These are phyloP conservation scores for Clonostachys byssicola DNA, from an alignment of 2,329 filamentous ascomycete genomes.

Conservation along the genomic window DNA sequence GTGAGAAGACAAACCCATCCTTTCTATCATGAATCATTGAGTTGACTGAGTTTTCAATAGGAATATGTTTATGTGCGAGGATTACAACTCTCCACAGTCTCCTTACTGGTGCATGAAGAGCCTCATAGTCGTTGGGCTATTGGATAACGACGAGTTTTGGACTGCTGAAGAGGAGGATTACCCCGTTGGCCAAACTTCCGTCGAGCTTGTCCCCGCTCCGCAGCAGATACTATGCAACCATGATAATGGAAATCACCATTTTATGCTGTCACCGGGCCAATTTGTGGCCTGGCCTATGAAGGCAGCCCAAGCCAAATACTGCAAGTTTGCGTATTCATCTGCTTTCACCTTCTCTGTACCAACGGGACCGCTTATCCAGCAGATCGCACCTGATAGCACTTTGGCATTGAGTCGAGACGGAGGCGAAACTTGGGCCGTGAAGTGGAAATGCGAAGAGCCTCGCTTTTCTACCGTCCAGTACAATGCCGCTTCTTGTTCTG, in stretches of 20 bases:
- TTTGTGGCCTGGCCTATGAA: slow-evolving; percentile 30
- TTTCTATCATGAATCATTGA: background rate
- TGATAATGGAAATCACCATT: slow-evolving; percentile 25
- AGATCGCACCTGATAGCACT: slow-evolving; percentile 29
- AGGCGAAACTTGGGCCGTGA: slow-evolving; percentile 6
- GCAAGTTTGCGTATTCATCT: slow-evolving; percentile 44
- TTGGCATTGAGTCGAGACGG: slow-evolving; percentile 7
- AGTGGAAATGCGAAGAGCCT: slow-evolving; percentile 5
- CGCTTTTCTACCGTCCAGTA: background rate
- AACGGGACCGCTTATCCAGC: slow-evolving; percentile 21
- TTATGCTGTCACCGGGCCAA: slow-evolving; percentile 32
- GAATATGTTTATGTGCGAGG: slow-evolving; percentile 51
- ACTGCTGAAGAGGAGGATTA: slow-evolving; percentile 22
- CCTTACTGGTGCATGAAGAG: slow-evolving; percentile 50
- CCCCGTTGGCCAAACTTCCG: background rate
- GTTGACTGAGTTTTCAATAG: rapidly evolving
- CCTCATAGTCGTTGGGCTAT: slow-evolving; percentile 33
- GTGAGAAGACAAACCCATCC: background rate
- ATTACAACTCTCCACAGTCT: slow-evolving; percentile 54
- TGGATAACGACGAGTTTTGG: slow-evolving; percentile 34
- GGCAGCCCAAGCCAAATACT: slow-evolving; percentile 36
- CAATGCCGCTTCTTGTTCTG: background rate
- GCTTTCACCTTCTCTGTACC: slow-evolving; percentile 39
- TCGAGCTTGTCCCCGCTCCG: slow-evolving; percentile 13
- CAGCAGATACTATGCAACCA: slow-evolving; percentile 39